Base-by-base conservation (phyloP, 345 rosid genomes). In the Aethionema arabicum region DNA sequence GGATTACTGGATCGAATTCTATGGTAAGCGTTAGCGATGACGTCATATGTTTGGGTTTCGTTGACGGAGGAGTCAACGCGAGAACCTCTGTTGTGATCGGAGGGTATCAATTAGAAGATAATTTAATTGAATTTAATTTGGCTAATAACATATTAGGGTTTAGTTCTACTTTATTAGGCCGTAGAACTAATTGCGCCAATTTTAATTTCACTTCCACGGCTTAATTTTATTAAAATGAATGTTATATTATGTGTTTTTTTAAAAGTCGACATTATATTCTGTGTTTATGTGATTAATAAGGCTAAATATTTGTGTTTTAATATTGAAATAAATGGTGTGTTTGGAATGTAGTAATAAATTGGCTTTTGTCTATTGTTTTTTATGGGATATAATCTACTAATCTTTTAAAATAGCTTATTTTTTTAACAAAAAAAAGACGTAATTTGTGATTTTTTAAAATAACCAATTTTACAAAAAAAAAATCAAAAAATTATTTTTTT, bases 21-120 rank as follows among this genome's bases (percentile, higher is more conserved):
- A 86, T 86, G 87, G 95, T 86, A 35, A 37, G 63, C 8, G 91
- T 81, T 3, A 71, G 60, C 6, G 54, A 61, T 5, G 66, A 71
- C 0, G 87, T 83, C 32, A 32, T 78, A 53, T 89, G 95, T 53
- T 74, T 84, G 10, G 96, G 87, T 12, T 82, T 86, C 11, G 77
- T 89, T 11, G 78, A 89, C 27, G 96, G 96, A 5, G 95, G 95
- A 3, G 71, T 66, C 12, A 72, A 74, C 32, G 83, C 86, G 0
- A 66, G 12, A 66, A 86, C 95, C 9, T 81, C 95, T 2, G 57
- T 89, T 3, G 83, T 86, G 6, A 73, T 89, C 11, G 91, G 95
- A 72, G 96, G 96, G 63, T 49, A 27, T 21, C 96, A 84, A 61
- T 31, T 82, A 73, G 82, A 83, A 64, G 45, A 89, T 61, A 76